A percentile compares a stretch with the other conserved stretches of the same genome.
Conservation (phyloP, 768 basidiomycete genomes). For the Pisolithus tinctorius region DNA sequence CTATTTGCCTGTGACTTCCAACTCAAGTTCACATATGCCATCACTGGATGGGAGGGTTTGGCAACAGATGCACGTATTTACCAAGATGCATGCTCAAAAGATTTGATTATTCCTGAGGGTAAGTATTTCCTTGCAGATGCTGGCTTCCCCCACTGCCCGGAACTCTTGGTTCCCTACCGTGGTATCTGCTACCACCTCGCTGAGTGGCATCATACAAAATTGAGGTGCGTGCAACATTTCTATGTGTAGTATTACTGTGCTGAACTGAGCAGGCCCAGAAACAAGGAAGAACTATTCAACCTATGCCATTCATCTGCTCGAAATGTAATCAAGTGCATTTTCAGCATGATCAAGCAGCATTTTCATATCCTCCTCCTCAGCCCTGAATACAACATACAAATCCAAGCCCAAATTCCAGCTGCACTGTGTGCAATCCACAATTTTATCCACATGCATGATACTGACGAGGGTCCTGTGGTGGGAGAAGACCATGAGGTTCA, state of each 20-base stretch:
- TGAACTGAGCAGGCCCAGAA: neutral
- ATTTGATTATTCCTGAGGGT: neutral
- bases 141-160: neutral
- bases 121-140: neutral
- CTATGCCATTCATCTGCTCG: constrained; percentile 32
- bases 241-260: no score
- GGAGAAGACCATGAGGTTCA: no score
- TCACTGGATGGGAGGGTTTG: neutral
- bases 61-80: neutral
- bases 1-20: neutral
- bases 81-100: neutral
- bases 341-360: constrained; percentile 31
- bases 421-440: constrained; percentile 22
- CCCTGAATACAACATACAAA: constrained; percentile 14
- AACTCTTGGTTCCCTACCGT: neutral
- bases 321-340: constrained; percentile 35
- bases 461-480: no score
- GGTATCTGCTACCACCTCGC: neutral
- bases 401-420: constrained; percentile 15
- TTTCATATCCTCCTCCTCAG: constrained; percentile 8
- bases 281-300: constrained; percentile 35
- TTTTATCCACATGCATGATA: neutral
- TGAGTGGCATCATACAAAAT: neutral
- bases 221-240: neutral
- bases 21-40: neutral